These are phyloP conservation scores for Auricularia sp. DNA, from an alignment of 768 basidiomycete genomes.

Conservation along the genomic window DNA sequence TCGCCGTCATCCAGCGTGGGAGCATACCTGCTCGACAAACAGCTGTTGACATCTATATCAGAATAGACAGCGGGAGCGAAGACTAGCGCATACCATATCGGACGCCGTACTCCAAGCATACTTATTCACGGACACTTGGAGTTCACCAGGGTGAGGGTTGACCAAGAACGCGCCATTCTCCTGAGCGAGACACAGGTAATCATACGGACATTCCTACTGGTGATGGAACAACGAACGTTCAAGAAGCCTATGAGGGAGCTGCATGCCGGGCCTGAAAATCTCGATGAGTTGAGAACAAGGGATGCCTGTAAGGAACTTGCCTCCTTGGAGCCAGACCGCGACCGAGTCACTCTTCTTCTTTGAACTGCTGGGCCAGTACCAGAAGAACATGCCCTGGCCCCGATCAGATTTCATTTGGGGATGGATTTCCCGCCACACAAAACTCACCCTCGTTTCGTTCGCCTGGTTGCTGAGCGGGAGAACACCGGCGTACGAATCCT, in stretches of 20 bases:
- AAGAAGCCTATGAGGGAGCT: background rate
- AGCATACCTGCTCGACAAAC: slow-evolving; percentile 5
- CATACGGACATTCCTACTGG: no score
- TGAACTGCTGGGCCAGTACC: slow-evolving; percentile 7
- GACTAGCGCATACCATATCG: slow-evolving; percentile 1
- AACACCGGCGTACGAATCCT: background rate
- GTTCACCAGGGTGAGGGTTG: slow-evolving; percentile 4
- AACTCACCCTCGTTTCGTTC: background rate
- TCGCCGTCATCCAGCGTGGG: background rate
- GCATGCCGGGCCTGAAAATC: background rate
- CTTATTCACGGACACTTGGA: slow-evolving; percentile 1
- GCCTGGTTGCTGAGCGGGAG: background rate
- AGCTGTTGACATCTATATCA: background rate
- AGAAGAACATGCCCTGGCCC: slow-evolving; percentile 5
- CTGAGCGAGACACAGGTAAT: no score
- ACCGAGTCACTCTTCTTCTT: background rate
- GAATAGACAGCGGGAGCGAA: background rate
- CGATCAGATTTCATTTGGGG: no score
- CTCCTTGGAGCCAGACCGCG: slow-evolving; percentile 5
- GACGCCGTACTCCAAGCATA: slow-evolving; percentile 5
- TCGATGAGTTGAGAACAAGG: background rate
- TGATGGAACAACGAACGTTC: background rate
- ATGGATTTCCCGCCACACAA: no score
- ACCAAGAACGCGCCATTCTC: slow-evolving; percentile 10
- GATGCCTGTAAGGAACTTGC: background rate